These are phyloP conservation scores for Piper betle DNA, from an alignment of 164 flowering plant species.

Conservation along the genomic window DNA sequence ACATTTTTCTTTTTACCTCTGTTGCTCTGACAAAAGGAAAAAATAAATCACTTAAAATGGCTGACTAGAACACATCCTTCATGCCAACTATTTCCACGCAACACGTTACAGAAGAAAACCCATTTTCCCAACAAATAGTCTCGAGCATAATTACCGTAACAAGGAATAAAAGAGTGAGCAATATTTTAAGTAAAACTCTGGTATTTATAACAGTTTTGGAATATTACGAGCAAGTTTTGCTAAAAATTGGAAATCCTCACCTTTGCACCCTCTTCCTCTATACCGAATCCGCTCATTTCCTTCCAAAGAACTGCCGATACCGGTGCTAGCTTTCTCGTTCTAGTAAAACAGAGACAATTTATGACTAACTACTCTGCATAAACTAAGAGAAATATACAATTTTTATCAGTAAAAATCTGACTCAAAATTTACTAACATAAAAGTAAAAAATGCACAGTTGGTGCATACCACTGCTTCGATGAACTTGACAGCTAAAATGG, in stretches of 20 bases:
- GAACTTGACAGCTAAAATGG: too few relatives aligned
- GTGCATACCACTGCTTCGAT: background rate
- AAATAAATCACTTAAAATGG: background rate
- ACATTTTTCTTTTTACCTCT: constrained; percentile 26
- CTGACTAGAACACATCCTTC: background rate
- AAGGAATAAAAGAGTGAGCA: background rate
- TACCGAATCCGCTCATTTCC: constrained; percentile 28
- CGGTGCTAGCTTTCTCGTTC: constrained; percentile 56
- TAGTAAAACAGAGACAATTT: constrained; percentile 1
- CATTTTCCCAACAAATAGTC: background rate
- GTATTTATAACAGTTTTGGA: too few relatives aligned
- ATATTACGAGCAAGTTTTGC: background rate
- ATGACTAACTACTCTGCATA: background rate
- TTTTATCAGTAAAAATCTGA: background rate
- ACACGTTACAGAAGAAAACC: background rate
- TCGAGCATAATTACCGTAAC: background rate
- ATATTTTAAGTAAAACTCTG: background rate
- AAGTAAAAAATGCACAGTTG: background rate
- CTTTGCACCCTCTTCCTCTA: constrained; percentile 47
- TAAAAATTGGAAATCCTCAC: constrained; percentile 14
- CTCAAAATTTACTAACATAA: background rate
- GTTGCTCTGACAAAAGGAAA: constrained; percentile 23
- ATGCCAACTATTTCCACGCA: background rate
- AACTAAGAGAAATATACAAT: background rate
- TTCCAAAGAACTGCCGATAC: constrained; percentile 47